A percentile compares a stretch with the other conserved stretches of the same genome.
phyloP scores from a whole-genome alignment of 805 yeast species.

The Candida anglica region DNA sequence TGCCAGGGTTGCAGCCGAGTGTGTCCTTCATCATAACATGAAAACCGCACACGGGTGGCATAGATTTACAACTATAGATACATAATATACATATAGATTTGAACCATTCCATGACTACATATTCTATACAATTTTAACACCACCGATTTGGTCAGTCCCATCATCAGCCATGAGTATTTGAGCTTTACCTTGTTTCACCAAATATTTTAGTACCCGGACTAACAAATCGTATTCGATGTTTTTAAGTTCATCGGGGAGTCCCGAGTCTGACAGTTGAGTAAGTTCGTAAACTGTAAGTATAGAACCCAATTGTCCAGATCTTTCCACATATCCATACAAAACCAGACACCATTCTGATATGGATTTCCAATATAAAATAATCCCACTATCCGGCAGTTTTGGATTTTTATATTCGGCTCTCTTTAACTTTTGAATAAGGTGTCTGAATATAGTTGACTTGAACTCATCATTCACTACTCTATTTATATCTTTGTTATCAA shows the following conservation, averaged over 20 bases:
- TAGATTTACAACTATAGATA: too few species aligned
- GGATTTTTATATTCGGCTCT: conserved; percentile 54
- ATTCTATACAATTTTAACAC: conserved; percentile 71
- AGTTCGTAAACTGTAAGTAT: conserved; percentile 83
- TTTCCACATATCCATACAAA: conserved; percentile 41
- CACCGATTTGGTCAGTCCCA: conserved; percentile 54
- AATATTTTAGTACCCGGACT: conserved; percentile 44
- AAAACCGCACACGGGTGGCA: not conserved
- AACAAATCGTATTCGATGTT: conserved; percentile 59
- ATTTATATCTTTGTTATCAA: conserved; percentile 48
- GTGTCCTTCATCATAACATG: not conserved
- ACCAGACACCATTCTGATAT: conserved; percentile 36
- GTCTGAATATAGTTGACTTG: conserved; percentile 49
- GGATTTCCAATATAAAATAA: conserved; percentile 58
- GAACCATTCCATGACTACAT: too few species aligned
- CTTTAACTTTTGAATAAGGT: conserved; percentile 48
- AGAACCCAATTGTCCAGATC: conserved; percentile 71
- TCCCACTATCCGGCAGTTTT: conserved; percentile 64
- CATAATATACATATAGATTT: too few species aligned
- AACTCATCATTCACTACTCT: conserved; percentile 54
- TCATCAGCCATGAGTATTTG: conserved; percentile 66
- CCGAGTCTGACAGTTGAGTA: conserved; percentile 57
- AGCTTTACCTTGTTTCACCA: conserved; percentile 70
- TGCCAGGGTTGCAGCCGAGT: not conserved
- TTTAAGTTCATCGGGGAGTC: conserved; percentile 52